A percentile compares a stretch with the other conserved stretches of the same genome.
These are phyloP conservation scores for Purpureocillium takamizusanense DNA, from an alignment of 2,329 filamentous ascomycete species.

Conservation along the genomic window DNA sequence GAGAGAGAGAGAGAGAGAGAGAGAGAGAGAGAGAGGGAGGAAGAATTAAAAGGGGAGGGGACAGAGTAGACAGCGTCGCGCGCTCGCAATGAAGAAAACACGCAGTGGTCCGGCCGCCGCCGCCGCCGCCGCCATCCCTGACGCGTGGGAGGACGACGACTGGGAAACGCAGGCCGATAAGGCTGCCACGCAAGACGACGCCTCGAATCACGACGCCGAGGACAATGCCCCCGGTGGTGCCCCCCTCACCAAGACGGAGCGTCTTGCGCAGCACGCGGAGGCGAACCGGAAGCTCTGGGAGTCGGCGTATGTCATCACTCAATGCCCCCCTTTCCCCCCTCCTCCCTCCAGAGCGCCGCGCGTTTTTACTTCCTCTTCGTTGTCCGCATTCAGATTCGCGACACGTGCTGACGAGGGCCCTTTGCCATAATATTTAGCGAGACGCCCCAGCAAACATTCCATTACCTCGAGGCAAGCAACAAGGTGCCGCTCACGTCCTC, in stretches of 20 bases:
- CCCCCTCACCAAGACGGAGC: conserved; percentile 62
- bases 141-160: conserved; percentile 88
- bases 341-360: not conserved
- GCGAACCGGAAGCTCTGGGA: conserved; percentile 83
- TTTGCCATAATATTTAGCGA: conserved; percentile 43
- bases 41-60: too few species aligned
- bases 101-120: too few species aligned
- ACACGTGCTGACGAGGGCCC: conserved; percentile 4
- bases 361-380: too few species aligned
- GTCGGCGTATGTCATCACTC: conserved; percentile 56
- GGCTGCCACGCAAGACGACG: conserved; percentile 24
- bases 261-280: conserved; percentile 71
- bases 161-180: conserved; percentile 75
- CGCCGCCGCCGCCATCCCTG: conserved; percentile 41
- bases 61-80: too few species aligned
- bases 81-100: conserved; percentile 33
- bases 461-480: conserved; percentile 62
- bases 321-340: not conserved
- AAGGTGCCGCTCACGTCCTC: conserved; percentile 51
- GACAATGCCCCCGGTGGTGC: conserved; percentile 8
- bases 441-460: conserved; percentile 56
- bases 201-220: conserved; percentile 22
- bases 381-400: too few species aligned
- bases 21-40: too few species aligned
- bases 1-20: too few species aligned